These are phyloP conservation scores for Colletotrichum musicola DNA, from an alignment of 2,329 filamentous ascomycete species.

Conservation along the genomic window DNA sequence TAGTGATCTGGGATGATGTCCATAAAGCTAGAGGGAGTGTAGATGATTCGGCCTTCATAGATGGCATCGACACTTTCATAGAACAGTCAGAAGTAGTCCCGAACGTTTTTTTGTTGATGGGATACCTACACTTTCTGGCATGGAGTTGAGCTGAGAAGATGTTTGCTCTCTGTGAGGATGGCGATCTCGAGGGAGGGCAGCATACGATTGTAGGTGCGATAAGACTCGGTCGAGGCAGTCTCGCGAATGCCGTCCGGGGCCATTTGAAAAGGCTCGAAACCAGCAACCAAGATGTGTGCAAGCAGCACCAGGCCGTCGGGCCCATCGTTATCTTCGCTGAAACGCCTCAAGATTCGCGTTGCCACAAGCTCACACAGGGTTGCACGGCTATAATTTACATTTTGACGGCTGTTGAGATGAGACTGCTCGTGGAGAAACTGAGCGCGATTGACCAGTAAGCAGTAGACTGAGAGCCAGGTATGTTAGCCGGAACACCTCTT, in stretches of 20 bases:
- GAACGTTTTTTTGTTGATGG: conserved; percentile 65
- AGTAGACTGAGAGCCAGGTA: conserved; percentile 71
- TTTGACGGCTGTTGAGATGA: conserved; percentile 81
- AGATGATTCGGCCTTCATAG: conserved; percentile 83
- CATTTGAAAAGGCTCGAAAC: conserved; percentile 88
- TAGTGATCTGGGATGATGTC: conserved; percentile 89
- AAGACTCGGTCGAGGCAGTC: conserved; percentile 64
- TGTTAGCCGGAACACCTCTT: conserved; percentile 22
- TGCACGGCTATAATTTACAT: conserved; percentile 82
- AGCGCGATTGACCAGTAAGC: conserved; percentile 83
- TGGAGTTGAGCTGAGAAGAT: conserved; percentile 80
- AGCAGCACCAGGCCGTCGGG: conserved; percentile 78
- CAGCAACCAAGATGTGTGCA: conserved; percentile 83
- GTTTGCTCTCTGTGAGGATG: conserved; percentile 84
- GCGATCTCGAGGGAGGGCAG: conserved; percentile 85
- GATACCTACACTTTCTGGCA: conserved; percentile 77
- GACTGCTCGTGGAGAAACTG: conserved; percentile 85
- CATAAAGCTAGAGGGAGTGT: conserved; percentile 84
- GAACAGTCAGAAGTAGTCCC: conserved; percentile 41
- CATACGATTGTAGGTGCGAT: conserved; percentile 67
- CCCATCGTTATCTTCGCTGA: conserved; percentile 82
- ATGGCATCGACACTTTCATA: conserved; percentile 75
- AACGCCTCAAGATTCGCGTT: conserved; percentile 80
- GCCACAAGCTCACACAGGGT: conserved; percentile 85
- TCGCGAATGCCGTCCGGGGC: conserved; percentile 76